Evolutionary conservation across 192 early-diverging fungal species (phyloP), one percentile per base, ranked within the genome.

Genomic region (Gryganskiella cystojenkinii): DNA sequence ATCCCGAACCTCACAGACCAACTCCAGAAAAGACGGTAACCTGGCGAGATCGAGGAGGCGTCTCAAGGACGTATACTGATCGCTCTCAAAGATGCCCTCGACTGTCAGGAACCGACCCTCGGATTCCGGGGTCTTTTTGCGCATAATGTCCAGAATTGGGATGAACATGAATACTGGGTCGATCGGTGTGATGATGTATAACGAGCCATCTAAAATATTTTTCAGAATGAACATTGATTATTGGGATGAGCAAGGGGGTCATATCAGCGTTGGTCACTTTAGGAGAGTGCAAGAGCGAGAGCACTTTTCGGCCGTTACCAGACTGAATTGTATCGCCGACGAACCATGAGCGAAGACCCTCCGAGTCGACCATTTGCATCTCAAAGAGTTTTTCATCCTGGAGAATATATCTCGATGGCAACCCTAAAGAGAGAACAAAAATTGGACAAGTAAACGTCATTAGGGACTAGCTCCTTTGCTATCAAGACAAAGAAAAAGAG

Each of bases 81-180:
- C 57, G 33, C 62, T 73, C 10, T 80, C 79, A 30, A 85, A 70
- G 34, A 85, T 73, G 25, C 70, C 71, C 0, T 80, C 68, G 8
- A 81, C 25, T 8, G 55, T 15, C 25, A 85, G 42, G 55, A 81
- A 85, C 13, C 67, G 63, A 6, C 84, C 84, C 17, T 68, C 46
- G 2, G 67, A 69, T 22, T 79, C 70, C 31, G 43, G 24, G 22
- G 65, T 70, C 71, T 81, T 80, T 72, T 71, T 60, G 33, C 84
- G 84, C 30, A 64, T 34, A 33, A 57, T 61, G 22, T 78, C 81
- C 19, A 85, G 56, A n/a, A 85, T 72, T 3, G 84, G 84, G 33
- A 85, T 46, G 5, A 79, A 58, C 35, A 85, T 68, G 57, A 85
- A 85, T 0, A 85, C 30, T 0, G 84, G 81, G 61, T 85, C 84